Evolutionary conservation across 108 stramenopile species (phyloP).

Genomic region (Parietichytrium sp.): DNA sequence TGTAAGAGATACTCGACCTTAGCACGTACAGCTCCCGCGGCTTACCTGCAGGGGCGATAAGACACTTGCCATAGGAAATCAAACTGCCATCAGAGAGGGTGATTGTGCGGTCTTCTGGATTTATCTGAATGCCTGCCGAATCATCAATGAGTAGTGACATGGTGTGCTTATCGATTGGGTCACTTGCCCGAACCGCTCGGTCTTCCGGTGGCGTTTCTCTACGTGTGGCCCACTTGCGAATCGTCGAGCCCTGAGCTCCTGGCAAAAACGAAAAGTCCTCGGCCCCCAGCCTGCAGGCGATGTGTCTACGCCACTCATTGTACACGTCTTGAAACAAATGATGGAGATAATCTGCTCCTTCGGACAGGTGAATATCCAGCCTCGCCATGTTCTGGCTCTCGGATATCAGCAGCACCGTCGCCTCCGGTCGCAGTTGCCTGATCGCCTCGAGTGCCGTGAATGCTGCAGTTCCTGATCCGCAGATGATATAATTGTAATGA

Average conservation of each 20-base stretch:
- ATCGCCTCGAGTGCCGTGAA: constrained; percentile 37
- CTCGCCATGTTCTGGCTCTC: constrained; percentile 16
- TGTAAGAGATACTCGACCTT: constrained; percentile 7
- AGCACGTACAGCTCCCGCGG: constrained; percentile 24
- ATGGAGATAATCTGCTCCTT: too few relatives aligned
- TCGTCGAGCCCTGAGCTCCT: not conserved
- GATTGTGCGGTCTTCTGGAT: constrained; percentile 26
- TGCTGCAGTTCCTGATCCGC: constrained; percentile 19
- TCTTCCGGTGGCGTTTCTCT: not conserved
- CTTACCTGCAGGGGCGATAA: constrained; percentile 34
- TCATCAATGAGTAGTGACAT: constrained; percentile 11
- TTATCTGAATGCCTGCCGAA: not conserved
- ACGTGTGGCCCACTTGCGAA: constrained; percentile 31
- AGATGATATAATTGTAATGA: constrained; percentile 21
- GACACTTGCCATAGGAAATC: constrained; percentile 8
- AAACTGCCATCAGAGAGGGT: not conserved
- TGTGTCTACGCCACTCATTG: constrained; percentile 37
- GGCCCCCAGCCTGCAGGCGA: constrained; percentile 17
- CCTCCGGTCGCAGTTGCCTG: not conserved
- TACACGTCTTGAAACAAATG: constrained; percentile 33
- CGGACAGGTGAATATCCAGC: not conserved
- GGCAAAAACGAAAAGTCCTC: not conserved
- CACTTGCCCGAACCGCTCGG: too few relatives aligned
- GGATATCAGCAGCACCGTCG: not conserved
- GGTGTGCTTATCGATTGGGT: not conserved